Evolutionary conservation across 73 alveolate species (phyloP), one percentile per base, ranked within the genome.

Genomic region (Symbiodinium natans): DNA sequence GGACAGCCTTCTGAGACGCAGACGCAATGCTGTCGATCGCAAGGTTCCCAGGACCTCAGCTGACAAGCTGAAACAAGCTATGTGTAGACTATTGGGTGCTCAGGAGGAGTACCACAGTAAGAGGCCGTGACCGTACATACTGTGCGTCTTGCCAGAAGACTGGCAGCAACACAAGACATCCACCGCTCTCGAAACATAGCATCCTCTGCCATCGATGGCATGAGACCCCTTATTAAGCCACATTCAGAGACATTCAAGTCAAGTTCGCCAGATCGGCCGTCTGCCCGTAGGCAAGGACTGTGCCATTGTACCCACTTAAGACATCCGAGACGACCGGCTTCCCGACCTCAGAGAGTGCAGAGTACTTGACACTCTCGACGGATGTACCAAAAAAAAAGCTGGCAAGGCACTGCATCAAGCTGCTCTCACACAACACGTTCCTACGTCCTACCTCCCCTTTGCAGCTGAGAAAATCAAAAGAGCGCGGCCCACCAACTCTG

Each of bases 121-220:
- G 86, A 63, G 95, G 41, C 17, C 42, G 23, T 11, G 36, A 77
- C 95, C 97, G 25, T 31, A 90, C 97, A 90, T 90, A 82, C 97
- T 90, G 97, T 90, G 46, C 54, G 97, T 90, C 97, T 90, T 90
- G 46, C 97, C 97, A 27, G 97, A 68, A 54, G 88, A 90, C 97
- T 90, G 97, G 97, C 97, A 13, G 38, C 25, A 0, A 29, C 59
- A 29, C 80, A 77, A 39, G 36, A n/a, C 41, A 31, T 74, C 75
- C 17, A 21, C 25, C 29, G 84, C 41, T n/a, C 27, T 74, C 75
- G 27, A 21, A 21, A 21, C 40, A 74, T 1, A 34, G 43, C 84
- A 29, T 74, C 84, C 36, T 25, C 36, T 34, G 40, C n/a, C 17
- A 34, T 21, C 43, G 33, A 2, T n/a, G 0, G 5, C 41, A 29